A percentile compares a stretch with the other conserved stretches of the same genome.
phyloP scores from a whole-genome alignment of 129 eudicot genomes.

The Pulicaria dysenterica region DNA sequence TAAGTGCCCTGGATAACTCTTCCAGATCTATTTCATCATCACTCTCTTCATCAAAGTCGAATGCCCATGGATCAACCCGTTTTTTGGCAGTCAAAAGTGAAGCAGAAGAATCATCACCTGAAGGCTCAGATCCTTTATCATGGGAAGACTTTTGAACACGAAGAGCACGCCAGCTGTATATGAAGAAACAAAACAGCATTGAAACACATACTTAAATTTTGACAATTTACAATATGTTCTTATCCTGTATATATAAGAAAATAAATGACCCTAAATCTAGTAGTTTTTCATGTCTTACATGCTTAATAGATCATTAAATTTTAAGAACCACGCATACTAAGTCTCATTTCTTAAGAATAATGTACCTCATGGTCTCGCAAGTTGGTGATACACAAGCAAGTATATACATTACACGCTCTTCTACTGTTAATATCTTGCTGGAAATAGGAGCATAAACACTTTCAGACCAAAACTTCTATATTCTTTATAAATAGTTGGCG shows the following conservation, averaged over 20 bases:
- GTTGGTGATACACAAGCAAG: constrained; percentile 55
- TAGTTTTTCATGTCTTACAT: constrained; percentile 1
- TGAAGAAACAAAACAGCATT: constrained; percentile 18
- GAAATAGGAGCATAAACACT: constrained; percentile 72
- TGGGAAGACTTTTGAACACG: constrained; percentile 63
- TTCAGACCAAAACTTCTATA: not conserved
- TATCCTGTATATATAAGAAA: not conserved
- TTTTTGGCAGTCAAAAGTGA: constrained; percentile 41
- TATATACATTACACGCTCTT: constrained; percentile 80
- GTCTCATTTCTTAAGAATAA: constrained; percentile 1
- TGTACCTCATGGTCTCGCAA: constrained; percentile 50
- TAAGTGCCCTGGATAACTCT: constrained; percentile 64
- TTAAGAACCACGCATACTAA: not conserved
- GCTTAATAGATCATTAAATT: not conserved
- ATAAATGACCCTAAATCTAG: not conserved
- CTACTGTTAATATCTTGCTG: constrained; percentile 43
- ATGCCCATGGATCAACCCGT: constrained; percentile 57
- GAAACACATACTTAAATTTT: not conserved
- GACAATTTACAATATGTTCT: not conserved
- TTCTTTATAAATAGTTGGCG: too few relatives aligned
- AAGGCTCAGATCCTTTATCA: constrained; percentile 28
- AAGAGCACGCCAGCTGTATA: constrained; percentile 81
- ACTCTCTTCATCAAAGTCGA: constrained; percentile 44
- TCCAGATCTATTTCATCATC: constrained; percentile 69
- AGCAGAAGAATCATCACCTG: constrained; percentile 28